These are phyloP conservation scores for Magnusiomyces suaveolens DNA, from an alignment of 1,139 yeast genomes.

Conservation along the genomic window DNA sequence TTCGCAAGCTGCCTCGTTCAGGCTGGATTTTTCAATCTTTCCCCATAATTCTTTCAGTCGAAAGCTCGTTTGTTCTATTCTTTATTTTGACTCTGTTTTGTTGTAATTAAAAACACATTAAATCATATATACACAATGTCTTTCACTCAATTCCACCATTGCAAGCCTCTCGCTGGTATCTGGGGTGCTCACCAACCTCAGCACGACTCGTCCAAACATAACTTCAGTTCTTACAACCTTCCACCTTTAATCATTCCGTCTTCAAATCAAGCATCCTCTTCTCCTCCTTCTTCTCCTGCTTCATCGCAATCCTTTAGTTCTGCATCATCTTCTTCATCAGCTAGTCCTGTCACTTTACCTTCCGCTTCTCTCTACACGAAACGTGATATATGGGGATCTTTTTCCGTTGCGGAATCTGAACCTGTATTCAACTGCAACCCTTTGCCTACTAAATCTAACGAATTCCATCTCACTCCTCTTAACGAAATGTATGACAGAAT, in stretches of 20 bases:
- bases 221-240: not conserved
- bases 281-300: conserved; percentile 5
- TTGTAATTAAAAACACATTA: not conserved
- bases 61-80: not conserved
- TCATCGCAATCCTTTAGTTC: not conserved
- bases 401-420: not conserved
- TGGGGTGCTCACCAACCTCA: conserved; percentile 7
- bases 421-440: not conserved
- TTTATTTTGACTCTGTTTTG: not conserved
- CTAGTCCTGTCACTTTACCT: not conserved
- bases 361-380: not conserved
- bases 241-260: conserved; percentile 1
- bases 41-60: not conserved
- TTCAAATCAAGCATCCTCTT: not conserved
- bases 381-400: not conserved
- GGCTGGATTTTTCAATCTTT: too few species aligned
- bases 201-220: not conserved
- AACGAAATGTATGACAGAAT: not conserved
- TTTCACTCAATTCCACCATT: conserved; percentile 2
- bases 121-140: not conserved
- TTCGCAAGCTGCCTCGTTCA: too few species aligned
- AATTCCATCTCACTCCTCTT: not conserved
- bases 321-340: not conserved
- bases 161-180: conserved; percentile 4
- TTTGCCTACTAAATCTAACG: not conserved